Evolutionary conservation across 2,329 filamentous ascomycete genomes (phyloP).

Genomic region (Sporothrix pseudoabietina): DNA sequence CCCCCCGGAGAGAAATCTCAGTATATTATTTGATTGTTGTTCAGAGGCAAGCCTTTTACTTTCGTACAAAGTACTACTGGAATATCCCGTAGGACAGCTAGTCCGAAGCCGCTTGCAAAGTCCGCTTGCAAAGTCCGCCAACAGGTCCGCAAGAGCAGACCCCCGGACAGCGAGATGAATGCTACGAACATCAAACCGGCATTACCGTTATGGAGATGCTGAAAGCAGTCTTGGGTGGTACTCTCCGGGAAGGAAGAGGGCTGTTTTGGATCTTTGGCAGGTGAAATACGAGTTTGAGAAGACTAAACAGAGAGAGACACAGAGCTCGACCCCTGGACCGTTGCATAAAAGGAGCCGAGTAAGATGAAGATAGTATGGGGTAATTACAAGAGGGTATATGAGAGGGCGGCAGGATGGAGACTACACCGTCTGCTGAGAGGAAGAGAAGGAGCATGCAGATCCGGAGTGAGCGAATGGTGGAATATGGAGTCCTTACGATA

Average conservation of each 20-base stretch:
- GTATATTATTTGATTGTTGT: not conserved
- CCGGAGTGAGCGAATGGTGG: not conserved
- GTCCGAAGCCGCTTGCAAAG: not conserved
- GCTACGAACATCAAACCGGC: not conserved
- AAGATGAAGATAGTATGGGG: conserved; percentile 19
- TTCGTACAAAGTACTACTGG: not conserved
- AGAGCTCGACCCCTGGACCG: not conserved
- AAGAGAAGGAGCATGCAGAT: not conserved
- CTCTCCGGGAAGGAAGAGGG: not conserved
- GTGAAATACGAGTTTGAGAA: not conserved
- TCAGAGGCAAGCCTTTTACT: not conserved
- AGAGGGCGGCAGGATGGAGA: not conserved
- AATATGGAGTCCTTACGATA: not conserved
- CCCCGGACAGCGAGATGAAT: not conserved
- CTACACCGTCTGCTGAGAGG: not conserved
- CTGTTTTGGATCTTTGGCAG: not conserved
- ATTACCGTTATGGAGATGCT: not conserved
- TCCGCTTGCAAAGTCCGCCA: not conserved
- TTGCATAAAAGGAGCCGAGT: conserved; percentile 11
- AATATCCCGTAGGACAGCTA: conserved; percentile 5
- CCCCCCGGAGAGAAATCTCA: not conserved
- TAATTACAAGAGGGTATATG: not conserved
- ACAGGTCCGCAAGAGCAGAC: conserved; percentile 3
- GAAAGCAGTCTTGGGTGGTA: not conserved
- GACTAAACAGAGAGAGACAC: not conserved